Evolutionary conservation across 257 asterid species (phyloP), one percentile per base, ranked within the genome.

Genomic region (Solanum sejunctum): DNA sequence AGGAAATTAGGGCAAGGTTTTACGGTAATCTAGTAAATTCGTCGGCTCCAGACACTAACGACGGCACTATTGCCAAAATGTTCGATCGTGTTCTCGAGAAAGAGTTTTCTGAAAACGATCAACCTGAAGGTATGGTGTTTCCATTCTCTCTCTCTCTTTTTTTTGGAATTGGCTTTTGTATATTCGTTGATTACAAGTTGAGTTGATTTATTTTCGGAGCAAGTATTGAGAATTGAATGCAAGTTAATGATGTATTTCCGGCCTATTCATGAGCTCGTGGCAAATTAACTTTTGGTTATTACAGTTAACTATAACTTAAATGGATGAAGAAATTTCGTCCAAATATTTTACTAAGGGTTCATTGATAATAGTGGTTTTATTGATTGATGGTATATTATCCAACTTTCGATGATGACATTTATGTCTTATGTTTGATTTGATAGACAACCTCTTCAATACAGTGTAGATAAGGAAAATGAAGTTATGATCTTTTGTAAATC

Each of bases 61-160:
- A 94, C 0, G 97, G 94, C 41, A 92, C 89, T 85, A 95, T 96
- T 64, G 99, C 99, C 16, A 88, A 94, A 86, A 96, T 96, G 98
- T 93, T 96, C 57, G 98, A 93, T 91, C 97, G 97, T n/a, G 99
- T 94, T 81, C 88, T 96, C 87, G 96, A 96, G 73, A 95, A 93
- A 83, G 99, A 96, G 91, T 96, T 96, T 20, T 87, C 98, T 3
- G 99, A 96, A 84, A 95, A 94, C 84, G 99, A 96, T 88, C 95
- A 93, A 83, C 89, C 98, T 86, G 94, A 95, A 90, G 94, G 99
- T 92, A 66, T 66, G 84, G n/a, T 70, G 45, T 60, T 66, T 28
- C 45, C 18, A 16, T n/a, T 86, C 66, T 28, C 8, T 17, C 20
- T 21, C 7, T 23, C 0, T 75, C 7, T 7, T 16, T 36, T 4